Conservation (phyloP, 1,284 basidiomycete genomes). For the Coriolopsis trogii region DNA sequence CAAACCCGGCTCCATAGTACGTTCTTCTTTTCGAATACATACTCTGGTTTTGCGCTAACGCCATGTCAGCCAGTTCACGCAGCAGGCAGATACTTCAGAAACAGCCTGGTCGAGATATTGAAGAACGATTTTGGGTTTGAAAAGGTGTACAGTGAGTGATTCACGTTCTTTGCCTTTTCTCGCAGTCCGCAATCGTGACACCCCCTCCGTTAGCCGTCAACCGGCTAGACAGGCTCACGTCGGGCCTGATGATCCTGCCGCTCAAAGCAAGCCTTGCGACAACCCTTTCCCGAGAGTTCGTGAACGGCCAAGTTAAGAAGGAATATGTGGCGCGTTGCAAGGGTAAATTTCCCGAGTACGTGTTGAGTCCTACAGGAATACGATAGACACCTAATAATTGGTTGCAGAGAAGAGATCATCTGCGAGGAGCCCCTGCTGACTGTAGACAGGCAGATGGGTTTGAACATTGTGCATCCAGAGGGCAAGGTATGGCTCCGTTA, state of each 20-base stretch:
- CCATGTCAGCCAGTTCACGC: constrained; percentile 80
- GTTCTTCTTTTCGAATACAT: constrained; percentile 34
- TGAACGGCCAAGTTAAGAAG: constrained; percentile 80
- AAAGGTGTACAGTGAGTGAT: constrained; percentile 85
- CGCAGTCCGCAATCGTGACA: not conserved
- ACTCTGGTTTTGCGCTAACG: not conserved
- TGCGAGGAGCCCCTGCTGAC: constrained; percentile 91
- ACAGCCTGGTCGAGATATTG: constrained; percentile 89
- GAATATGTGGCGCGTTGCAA: constrained; percentile 89
- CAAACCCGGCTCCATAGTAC: constrained; percentile 91
- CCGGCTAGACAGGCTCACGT: constrained; percentile 92
- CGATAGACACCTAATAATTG: not conserved
- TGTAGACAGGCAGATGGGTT: constrained; percentile 93
- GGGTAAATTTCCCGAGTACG: constrained; percentile 84
- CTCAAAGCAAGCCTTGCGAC: constrained; percentile 75
- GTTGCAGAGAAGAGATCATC: constrained; percentile 69
- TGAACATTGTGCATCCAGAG: constrained; percentile 93
- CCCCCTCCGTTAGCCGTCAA: constrained; percentile 76
- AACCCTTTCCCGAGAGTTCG: constrained; percentile 80
- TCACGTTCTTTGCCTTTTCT: not conserved
- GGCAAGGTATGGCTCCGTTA: constrained; percentile 70
- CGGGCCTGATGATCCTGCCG: constrained; percentile 95
- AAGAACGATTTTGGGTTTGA: constrained; percentile 83
- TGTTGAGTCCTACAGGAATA: constrained; percentile 4
- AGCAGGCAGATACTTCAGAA: constrained; percentile 85